phyloP scores from a whole-genome alignment of 2,329 filamentous ascomycete species.

The Colletotrichum echinochloae region DNA sequence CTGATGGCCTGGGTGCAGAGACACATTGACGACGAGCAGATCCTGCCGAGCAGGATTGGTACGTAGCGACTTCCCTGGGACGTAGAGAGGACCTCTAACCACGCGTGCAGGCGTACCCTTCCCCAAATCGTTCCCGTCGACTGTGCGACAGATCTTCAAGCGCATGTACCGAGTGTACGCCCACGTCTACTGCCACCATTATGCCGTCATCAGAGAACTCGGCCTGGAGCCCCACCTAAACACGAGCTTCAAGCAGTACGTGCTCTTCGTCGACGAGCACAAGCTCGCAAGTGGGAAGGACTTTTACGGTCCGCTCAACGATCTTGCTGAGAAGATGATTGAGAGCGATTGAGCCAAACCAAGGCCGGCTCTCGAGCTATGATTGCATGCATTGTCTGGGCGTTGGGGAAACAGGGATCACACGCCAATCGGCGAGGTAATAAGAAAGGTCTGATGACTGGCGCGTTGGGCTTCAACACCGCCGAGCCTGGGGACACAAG shows the following conservation, averaged over 20 bases:
- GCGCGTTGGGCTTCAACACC: slow-evolving; percentile 27
- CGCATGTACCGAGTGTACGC: slow-evolving; percentile 98
- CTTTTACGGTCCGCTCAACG: slow-evolving; percentile 95
- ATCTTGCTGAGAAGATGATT: slow-evolving; percentile 97
- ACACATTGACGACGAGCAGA: slow-evolving; percentile 93
- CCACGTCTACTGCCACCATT: slow-evolving; percentile 99
- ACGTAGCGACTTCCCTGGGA: slow-evolving; percentile 41
- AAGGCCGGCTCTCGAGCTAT: background rate
- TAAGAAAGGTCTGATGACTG: slow-evolving; percentile 30
- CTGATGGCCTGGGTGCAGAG: slow-evolving; percentile 97
- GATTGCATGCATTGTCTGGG: slow-evolving; percentile 37
- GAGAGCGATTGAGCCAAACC: slow-evolving; percentile 77
- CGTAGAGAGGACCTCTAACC: slow-evolving; percentile 32
- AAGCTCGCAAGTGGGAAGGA: slow-evolving; percentile 91
- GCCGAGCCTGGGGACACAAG: slow-evolving; percentile 2
- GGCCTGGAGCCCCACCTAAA: slow-evolving; percentile 97
- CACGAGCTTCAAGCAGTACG: slow-evolving; percentile 99
- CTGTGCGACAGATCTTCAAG: slow-evolving; percentile 98
- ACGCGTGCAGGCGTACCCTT: slow-evolving; percentile 81
- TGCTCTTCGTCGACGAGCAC: slow-evolving; percentile 98
- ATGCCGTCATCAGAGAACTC: slow-evolving; percentile 93
- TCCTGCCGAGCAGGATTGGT: slow-evolving; percentile 95
- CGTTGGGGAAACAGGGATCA: slow-evolving; percentile 37
- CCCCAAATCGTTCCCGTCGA: slow-evolving; percentile 88
- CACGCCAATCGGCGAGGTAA: slow-evolving; percentile 26